Evolutionary conservation across 306 rosid genomes (phyloP), one percentile per base, ranked within the genome.

Genomic region (Lupinus albus): DNA sequence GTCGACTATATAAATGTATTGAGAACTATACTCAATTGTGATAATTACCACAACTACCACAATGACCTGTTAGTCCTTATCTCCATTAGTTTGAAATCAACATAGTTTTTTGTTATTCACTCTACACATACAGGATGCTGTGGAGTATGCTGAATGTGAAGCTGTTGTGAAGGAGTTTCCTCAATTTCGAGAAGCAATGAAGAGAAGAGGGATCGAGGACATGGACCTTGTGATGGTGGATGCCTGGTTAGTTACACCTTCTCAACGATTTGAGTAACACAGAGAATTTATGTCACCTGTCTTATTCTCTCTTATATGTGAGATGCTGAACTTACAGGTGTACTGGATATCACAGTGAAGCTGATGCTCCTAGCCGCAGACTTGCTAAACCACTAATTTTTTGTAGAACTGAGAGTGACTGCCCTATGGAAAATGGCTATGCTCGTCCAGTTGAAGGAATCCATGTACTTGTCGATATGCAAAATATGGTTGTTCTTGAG

Each of bases 361-460:
- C 82, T 61, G 92, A 87, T 80, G 85, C 87, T 76, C 92, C 92
- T 61, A 84, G 85, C 65, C 85, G 82, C 77, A 80, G 92, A 70
- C 92, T 87, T 72, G 92, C 92, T 35, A 87, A 87, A 46, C 92
- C 92, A 0, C 83, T 84, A 20, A 72, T 87, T 74, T 87, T 87
- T 71, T 87, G 92, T 63, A 80, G 92, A 75, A 87, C 89, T 54
- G 92, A 87, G 89, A 87, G 92, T 62, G 92, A 87, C 78, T 87
- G 89, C 69, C 92, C 92, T 8, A 75, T 87, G 80, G 92, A 87
- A 77, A 87, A 87, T 78, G 92, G 92, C 69, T 87, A 87, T 80
- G 89, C 92, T 11, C 92, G 92, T 30, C 92, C 92, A 8, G 89
- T 87, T 49, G 92, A 87, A 78, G 92, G 92, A 67, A 87, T 87